Percentiles rank a stretch among this genome's conserved stretches.
phyloP scores from a whole-genome alignment of 345 rosid species.

The Citrus cavaleriei region DNA sequence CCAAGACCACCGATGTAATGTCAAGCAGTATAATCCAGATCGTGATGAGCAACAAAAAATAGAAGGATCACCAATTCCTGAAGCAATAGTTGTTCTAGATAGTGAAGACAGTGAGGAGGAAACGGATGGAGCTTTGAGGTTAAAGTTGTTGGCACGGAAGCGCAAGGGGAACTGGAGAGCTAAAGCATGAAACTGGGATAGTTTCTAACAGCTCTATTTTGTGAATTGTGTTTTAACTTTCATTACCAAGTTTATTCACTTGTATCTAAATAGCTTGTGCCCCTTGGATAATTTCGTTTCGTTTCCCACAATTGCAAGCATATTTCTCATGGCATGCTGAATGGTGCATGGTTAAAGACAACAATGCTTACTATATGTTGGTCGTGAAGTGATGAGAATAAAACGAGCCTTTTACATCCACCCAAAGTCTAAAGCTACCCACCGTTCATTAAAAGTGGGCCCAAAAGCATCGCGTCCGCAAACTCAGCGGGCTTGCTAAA shows the following conservation, averaged over 20 bases:
- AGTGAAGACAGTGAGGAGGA: constrained; percentile 82
- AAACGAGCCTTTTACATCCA: no score
- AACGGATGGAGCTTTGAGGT: constrained; percentile 25
- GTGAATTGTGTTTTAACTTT: not conserved
- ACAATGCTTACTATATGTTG: no score
- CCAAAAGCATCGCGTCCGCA: not conserved
- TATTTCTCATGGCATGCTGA: not conserved
- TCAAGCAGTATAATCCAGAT: constrained; percentile 13
- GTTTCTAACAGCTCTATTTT: not conserved
- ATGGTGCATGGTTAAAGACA: not conserved
- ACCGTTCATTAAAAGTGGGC: not conserved
- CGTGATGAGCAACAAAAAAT: constrained; percentile 9
- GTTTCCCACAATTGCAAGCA: not conserved
- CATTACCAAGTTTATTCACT: not conserved
- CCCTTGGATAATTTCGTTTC: not conserved
- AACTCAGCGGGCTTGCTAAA: not conserved
- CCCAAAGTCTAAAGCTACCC: not conserved
- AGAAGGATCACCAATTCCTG: constrained; percentile 37
- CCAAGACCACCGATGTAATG: not conserved
- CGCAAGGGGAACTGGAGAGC: constrained; percentile 25
- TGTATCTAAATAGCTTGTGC: not conserved
- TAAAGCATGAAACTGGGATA: constrained; percentile 18
- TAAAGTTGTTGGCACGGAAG: constrained; percentile 32
- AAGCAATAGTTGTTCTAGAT: constrained; percentile 55
- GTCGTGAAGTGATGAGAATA: no score